A percentile compares a stretch with the other conserved stretches of the same genome.
These are phyloP conservation scores for Melaleuca quinquenervia DNA, from an alignment of 345 rosid species.

Conservation along the genomic window DNA sequence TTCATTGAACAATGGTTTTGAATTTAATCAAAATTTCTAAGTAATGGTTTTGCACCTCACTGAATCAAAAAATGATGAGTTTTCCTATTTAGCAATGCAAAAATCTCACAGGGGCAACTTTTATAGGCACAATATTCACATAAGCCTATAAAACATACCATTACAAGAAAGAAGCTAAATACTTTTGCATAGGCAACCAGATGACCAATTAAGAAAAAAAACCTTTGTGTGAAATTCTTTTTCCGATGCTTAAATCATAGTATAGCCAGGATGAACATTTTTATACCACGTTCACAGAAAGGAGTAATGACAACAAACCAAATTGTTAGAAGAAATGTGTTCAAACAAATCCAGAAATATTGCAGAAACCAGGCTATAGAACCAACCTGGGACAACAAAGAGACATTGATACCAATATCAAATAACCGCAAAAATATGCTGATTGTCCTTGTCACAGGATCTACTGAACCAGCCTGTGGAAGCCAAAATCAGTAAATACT, in stretches of 20 bases:
- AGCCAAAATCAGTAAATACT: background rate
- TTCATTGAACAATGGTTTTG: background rate
- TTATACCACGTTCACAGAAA: background rate
- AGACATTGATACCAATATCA: conserved; percentile 88
- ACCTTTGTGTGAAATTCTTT: background rate
- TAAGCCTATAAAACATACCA: background rate
- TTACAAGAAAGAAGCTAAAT: background rate
- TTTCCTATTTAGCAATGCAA: background rate
- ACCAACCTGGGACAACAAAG: conserved; percentile 83
- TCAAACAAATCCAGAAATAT: background rate
- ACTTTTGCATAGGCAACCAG: background rate
- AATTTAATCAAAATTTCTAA: background rate
- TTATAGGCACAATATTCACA: background rate
- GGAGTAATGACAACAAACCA: background rate
- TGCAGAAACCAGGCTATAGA: background rate
- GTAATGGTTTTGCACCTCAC: background rate
- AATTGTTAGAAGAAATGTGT: background rate
- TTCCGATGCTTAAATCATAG: background rate
- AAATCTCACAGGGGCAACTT: background rate
- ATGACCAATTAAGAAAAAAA: background rate
- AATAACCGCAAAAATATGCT: conserved; percentile 84
- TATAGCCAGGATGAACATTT: background rate
- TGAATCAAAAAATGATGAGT: background rate
- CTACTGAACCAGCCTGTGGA: conserved; percentile 86
- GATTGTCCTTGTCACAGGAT: conserved; percentile 85